Evolutionary conservation across 169 alveolate genomes (phyloP).

Genomic region (Theileria sp.): DNA sequence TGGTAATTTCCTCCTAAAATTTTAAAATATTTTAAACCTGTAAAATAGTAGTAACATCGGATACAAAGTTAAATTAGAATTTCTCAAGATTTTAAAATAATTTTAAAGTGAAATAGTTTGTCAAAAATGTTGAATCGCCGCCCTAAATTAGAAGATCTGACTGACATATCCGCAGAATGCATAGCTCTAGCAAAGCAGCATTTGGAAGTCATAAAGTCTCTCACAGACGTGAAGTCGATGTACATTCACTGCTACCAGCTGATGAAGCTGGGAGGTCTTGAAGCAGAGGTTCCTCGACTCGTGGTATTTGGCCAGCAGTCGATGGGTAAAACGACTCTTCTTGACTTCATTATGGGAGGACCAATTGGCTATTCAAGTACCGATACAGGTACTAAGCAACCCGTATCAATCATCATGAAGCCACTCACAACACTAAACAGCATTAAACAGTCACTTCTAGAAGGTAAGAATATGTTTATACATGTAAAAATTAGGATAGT

Average conservation of each 20-base stretch:
- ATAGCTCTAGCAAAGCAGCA: slow-evolving; percentile 53
- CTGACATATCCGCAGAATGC: slow-evolving; percentile 45
- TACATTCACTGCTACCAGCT: slow-evolving; percentile 81
- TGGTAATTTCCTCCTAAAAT: background rate
- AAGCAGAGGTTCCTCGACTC: slow-evolving; percentile 85
- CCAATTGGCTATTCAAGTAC: slow-evolving; percentile 87
- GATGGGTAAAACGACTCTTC: slow-evolving; percentile 88
- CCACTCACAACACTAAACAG: slow-evolving; percentile 63
- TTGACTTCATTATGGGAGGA: slow-evolving; percentile 88
- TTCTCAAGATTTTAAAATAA: background rate
- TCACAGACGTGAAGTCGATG: slow-evolving; percentile 77
- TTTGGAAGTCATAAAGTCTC: slow-evolving; percentile 50
- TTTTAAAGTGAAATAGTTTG: background rate
- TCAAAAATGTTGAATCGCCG: slow-evolving; percentile 21
- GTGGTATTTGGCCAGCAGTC: slow-evolving; percentile 89
- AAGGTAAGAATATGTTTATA: slow-evolving; percentile 48
- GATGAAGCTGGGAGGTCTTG: slow-evolving; percentile 81
- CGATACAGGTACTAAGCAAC: slow-evolving; percentile 88
- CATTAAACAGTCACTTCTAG: slow-evolving; percentile 19
- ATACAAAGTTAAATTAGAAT: background rate
- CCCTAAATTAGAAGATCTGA: slow-evolving; percentile 53
- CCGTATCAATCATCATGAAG: slow-evolving; percentile 80
- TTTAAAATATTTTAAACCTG: slow-evolving; percentile 2
- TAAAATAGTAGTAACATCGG: background rate
- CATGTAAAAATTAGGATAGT: slow-evolving; percentile 28